Conservation (phyloP, 192 early-diverging fungal species). For the Umbelopsis ramanniana region DNA sequence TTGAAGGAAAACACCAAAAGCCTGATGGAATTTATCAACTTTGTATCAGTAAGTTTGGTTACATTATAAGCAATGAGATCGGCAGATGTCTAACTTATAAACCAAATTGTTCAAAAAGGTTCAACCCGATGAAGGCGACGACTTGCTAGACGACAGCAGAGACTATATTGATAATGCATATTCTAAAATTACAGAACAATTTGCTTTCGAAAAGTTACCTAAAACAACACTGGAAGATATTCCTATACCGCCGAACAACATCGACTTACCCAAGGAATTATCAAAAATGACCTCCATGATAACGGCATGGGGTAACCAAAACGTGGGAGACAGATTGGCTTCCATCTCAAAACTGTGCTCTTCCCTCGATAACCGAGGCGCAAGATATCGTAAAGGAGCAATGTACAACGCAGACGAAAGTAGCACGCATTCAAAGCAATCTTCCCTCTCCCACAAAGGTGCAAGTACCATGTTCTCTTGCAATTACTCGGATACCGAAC, state of each 20-base stretch:
- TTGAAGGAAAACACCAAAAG: slow-evolving; percentile 56
- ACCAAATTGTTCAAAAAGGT: background rate
- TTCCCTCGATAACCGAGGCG: background rate
- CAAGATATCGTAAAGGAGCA: background rate
- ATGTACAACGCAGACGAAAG: background rate
- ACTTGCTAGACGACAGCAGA: background rate
- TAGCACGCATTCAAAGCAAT: background rate
- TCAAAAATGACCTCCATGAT: slow-evolving; percentile 15
- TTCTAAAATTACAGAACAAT: background rate
- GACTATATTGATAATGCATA: background rate
- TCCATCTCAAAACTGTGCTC: background rate
- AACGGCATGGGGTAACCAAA: background rate
- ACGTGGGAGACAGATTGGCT: background rate
- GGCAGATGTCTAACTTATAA: no score
- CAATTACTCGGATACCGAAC: background rate
- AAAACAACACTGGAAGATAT: slow-evolving; percentile 26
- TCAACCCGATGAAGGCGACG: background rate
- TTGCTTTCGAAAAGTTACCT: background rate
- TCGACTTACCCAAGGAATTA: slow-evolving; percentile 30
- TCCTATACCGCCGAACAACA: slow-evolving; percentile 29
- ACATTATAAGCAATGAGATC: no score
- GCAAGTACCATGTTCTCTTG: slow-evolving; percentile 1
- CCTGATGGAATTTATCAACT: slow-evolving; percentile 67
- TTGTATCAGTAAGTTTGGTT: slow-evolving; percentile 48
- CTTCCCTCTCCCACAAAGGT: background rate